Conservation (phyloP, 2,329 filamentous ascomycete species). For the Nemania abortiva region DNA sequence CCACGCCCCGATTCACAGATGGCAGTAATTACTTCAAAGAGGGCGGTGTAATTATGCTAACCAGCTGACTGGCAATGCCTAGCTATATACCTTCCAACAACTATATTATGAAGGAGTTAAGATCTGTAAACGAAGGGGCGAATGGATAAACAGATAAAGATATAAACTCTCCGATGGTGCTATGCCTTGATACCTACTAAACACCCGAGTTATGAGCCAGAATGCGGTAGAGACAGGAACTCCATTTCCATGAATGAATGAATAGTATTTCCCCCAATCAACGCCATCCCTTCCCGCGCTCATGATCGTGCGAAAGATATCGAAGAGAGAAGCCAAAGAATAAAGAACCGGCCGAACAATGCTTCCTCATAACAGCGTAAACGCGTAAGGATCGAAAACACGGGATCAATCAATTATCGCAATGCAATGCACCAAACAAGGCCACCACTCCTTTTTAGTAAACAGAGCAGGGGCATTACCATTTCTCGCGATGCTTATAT, state of each 20-base stretch:
- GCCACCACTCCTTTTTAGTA: neutral
- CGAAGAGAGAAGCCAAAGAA: neutral
- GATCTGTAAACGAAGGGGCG: no score
- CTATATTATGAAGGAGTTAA: no score
- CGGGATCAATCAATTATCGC: neutral
- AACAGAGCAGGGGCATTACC: neutral
- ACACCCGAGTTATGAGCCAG: neutral
- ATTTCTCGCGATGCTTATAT: neutral
- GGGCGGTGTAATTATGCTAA: no score
- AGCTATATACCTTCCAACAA: no score
- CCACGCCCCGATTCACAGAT: no score
- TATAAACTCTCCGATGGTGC: no score
- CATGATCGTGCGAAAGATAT: neutral
- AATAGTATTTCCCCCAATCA: neutral
- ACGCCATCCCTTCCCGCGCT: neutral
- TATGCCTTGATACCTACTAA: no score
- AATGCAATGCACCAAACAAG: conserved; percentile 1
- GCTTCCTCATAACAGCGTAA: conserved; percentile 13
- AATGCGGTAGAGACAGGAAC: neutral
- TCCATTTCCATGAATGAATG: neutral
- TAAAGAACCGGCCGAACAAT: neutral
- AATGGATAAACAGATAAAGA: no score
- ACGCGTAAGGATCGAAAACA: conserved; percentile 3
- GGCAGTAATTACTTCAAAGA: no score
- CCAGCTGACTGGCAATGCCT: no score